Evolutionary conservation across 108 stramenopile species (phyloP).

Genomic region (Nannochloropsis gaditana): DNA sequence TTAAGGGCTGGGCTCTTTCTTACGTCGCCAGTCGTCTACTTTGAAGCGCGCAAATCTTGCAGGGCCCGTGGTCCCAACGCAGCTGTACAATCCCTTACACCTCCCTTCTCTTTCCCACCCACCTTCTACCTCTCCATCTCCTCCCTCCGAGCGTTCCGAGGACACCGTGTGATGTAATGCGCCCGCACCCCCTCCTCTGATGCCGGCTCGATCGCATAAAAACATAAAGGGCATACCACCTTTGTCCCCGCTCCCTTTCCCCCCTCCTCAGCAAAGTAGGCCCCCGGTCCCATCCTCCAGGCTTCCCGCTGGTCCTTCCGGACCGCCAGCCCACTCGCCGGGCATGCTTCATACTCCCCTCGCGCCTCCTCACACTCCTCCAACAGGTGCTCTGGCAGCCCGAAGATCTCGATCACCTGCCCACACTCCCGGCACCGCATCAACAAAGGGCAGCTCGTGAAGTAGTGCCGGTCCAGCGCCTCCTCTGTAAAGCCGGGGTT

Average conservation of each 20-base stretch:
- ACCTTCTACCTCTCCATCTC: not conserved
- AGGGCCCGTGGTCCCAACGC: no score
- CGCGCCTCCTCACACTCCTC: conserved; percentile 45
- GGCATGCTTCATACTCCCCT: not conserved
- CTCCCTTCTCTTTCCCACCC: not conserved
- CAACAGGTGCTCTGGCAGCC: conserved; percentile 54
- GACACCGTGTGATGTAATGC: conserved; percentile 10
- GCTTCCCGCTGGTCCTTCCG: not conserved
- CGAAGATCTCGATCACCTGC: conserved; percentile 56
- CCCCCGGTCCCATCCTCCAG: not conserved
- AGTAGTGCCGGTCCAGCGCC: conserved; percentile 56
- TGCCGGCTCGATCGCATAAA: not conserved
- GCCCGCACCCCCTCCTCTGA: conserved; percentile 5
- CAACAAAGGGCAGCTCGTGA: conserved; percentile 54
- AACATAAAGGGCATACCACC: conserved; percentile 11
- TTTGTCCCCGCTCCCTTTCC: not conserved
- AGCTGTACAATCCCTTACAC: not conserved
- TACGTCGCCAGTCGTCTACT: no score
- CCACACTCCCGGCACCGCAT: conserved; percentile 52
- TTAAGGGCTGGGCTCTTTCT: no score
- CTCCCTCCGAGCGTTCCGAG: not conserved
- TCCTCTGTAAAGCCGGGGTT: conserved; percentile 51
- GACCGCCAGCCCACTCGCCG: not conserved
- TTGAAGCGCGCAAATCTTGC: no score
- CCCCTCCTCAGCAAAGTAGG: not conserved